These are phyloP conservation scores for Verticillium isaacii DNA, from an alignment of 2,329 filamentous ascomycete genomes.

Conservation along the genomic window DNA sequence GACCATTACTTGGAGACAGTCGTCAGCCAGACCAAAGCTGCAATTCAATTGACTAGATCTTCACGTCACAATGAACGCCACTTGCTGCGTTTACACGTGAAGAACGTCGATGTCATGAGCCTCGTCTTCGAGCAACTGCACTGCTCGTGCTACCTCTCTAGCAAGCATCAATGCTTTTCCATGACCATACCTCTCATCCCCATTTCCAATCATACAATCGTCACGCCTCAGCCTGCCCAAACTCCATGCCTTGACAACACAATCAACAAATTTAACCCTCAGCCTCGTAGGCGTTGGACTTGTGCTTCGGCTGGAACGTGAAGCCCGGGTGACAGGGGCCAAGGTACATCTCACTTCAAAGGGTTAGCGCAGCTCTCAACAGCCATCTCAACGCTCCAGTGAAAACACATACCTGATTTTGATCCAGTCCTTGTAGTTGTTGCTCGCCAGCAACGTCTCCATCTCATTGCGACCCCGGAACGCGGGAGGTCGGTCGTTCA, in stretches of 20 bases:
- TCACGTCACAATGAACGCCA: no score
- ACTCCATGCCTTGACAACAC: not conserved
- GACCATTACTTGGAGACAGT: no score
- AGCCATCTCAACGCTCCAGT: not conserved
- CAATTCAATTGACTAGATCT: no score
- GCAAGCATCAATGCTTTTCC: not conserved
- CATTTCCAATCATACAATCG: not conserved
- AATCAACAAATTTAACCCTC: conserved; percentile 46
- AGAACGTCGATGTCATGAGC: no score
- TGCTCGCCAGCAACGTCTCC: conserved; percentile 87
- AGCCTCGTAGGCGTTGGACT: conserved; percentile 84
- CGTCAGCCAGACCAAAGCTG: no score
- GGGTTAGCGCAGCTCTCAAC: conserved; percentile 8
- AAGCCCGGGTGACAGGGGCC: conserved; percentile 87
- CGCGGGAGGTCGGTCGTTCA: conserved; percentile 84
- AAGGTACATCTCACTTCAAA: conserved; percentile 87
- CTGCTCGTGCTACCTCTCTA: not conserved
- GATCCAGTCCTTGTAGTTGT: conserved; percentile 96
- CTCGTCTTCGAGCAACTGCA: no score
- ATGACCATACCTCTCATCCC: not conserved
- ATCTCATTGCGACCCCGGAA: conserved; percentile 83
- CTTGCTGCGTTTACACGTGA: no score
- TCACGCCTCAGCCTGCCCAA: not conserved
- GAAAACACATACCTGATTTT: conserved; percentile 79
- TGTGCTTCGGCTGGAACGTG: conserved; percentile 96